phyloP scores from a whole-genome alignment of 345 rosid species.

The Camelina sativa region DNA sequence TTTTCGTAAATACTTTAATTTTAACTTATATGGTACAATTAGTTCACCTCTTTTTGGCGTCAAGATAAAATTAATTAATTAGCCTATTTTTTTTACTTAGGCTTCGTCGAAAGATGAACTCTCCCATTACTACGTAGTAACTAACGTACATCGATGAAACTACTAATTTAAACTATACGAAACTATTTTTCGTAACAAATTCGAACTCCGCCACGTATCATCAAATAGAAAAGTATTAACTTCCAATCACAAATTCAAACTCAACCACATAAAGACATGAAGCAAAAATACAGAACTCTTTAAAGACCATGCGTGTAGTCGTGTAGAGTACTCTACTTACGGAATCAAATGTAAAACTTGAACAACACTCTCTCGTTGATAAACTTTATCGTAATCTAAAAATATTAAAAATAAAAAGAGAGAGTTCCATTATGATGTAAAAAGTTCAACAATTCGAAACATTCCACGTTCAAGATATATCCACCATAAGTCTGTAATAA shows the following conservation, averaged over 20 bases:
- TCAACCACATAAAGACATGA: conserved; percentile 18
- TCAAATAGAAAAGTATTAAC: background rate
- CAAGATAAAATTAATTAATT: conserved; percentile 23
- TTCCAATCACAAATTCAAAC: background rate
- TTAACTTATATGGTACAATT: conserved; percentile 32
- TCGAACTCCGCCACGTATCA: conserved; percentile 3
- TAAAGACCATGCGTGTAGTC: conserved; percentile 14
- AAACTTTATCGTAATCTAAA: background rate
- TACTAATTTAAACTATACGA: background rate
- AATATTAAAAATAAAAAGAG: background rate
- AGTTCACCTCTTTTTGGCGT: conserved; percentile 22
- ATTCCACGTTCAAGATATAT: conserved; percentile 29
- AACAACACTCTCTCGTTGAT: conserved; percentile 17
- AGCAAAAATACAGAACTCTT: background rate
- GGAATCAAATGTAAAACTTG: background rate
- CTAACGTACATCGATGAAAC: conserved; percentile 13
- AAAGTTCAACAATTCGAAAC: conserved; percentile 7
- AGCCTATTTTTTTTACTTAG: conserved; percentile 2
- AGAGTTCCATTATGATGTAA: background rate
- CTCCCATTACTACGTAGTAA: conserved; percentile 4
- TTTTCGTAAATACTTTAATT: background rate
- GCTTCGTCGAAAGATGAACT: conserved; percentile 28
- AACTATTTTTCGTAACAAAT: background rate
- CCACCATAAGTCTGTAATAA: conserved; percentile 22
- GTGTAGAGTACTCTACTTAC: conserved; percentile 29